Conservation (phyloP, 108 stramenopile genomes). For the Mediolabrus comicus region DNA sequence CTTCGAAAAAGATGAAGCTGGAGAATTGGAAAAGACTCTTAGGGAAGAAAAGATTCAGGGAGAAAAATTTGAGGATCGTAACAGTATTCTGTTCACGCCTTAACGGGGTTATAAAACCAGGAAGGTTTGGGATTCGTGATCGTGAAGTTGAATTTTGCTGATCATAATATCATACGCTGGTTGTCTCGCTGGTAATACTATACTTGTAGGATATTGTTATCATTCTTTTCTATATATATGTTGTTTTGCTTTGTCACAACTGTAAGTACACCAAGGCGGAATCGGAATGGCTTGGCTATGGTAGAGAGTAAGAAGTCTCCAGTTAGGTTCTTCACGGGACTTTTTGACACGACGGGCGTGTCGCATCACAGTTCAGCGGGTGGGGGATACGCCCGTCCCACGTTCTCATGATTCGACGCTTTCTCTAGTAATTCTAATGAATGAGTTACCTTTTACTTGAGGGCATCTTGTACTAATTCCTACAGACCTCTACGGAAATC, state of each 20-base stretch:
- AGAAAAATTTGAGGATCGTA: slow-evolving; percentile 35
- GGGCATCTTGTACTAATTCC: background rate
- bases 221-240: background rate
- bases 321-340: too few relatives aligned
- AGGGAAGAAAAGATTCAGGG: slow-evolving; percentile 32
- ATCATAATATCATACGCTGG: background rate
- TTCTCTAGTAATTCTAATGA: too few relatives aligned
- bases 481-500: background rate
- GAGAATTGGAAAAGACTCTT: slow-evolving; percentile 15
- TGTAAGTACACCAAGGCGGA: too few relatives aligned
- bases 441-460: slow-evolving; percentile 2
- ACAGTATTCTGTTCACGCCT: slow-evolving; percentile 40
- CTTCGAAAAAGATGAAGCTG: slow-evolving; percentile 21
- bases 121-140: background rate
- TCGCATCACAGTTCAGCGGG: too few relatives aligned
- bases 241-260: too few relatives aligned
- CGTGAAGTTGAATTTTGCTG: background rate
- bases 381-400: too few relatives aligned
- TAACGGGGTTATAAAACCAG: slow-evolving; percentile 2
- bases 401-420: too few relatives aligned
- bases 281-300: too few relatives aligned
- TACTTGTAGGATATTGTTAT: slow-evolving; percentile 1
- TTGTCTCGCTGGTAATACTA: background rate
- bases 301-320: too few relatives aligned
- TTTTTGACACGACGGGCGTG: too few relatives aligned